Evolutionary conservation across 129 eudicot species (phyloP).

Genomic region (Dittrichia graveolens): DNA sequence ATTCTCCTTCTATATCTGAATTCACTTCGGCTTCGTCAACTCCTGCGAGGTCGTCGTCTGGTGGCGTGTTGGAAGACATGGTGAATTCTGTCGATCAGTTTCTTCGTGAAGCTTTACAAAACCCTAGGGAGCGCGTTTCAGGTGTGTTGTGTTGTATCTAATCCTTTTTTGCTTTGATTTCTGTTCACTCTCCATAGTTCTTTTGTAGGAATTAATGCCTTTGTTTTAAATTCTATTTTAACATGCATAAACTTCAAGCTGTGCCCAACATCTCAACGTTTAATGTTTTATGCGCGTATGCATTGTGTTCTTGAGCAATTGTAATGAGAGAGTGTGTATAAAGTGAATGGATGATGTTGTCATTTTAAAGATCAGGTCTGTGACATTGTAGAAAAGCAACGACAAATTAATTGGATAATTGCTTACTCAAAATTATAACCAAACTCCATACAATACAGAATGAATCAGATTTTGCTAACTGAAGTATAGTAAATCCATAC

Average conservation of each 20-base stretch:
- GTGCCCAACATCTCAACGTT: background rate
- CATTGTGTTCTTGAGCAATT: background rate
- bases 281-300: background rate
- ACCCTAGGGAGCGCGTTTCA: slow-evolving; percentile 92
- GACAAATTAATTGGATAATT: background rate
- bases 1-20: slow-evolving; percentile 17
- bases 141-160: slow-evolving; percentile 17
- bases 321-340: background rate
- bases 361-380: background rate
- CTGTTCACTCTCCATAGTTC: background rate
- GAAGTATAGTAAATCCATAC: background rate
- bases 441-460: background rate
- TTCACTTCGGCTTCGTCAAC: slow-evolving; percentile 22
- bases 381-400: background rate
- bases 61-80: slow-evolving; percentile 52
- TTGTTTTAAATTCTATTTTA: background rate
- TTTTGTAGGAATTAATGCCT: background rate
- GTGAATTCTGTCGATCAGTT: slow-evolving; percentile 83
- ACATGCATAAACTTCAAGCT: background rate
- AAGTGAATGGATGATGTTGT: slow-evolving; percentile 15
- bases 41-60: slow-evolving; percentile 30
- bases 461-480: background rate
- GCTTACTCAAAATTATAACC: background rate
- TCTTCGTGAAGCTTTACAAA: slow-evolving; percentile 83
- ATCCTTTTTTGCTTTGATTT: background rate